Base-by-base conservation (phyloP, 768 basidiomycete species). In the Tylopilus subfusipes region DNA sequence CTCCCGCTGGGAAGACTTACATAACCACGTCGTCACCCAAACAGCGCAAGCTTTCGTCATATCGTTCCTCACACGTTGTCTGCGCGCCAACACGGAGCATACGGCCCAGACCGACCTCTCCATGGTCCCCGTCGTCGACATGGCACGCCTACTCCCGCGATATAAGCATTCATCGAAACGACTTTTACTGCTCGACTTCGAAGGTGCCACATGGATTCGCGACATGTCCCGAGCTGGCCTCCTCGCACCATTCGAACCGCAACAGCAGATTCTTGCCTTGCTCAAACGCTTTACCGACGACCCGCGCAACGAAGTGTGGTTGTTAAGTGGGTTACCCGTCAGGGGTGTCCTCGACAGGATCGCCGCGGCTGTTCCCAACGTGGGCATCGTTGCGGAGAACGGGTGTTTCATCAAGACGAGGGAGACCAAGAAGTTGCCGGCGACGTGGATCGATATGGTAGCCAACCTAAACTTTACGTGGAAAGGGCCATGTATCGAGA, bases 331-430 rank as follows among this genome's bases (percentile, higher is more conserved):
- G 8, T 66, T 93, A 46, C 79, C 82, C 12, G 76, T 86, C 25
- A 78, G 76, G 54, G 83, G 80, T 13, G 78, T 82, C 25, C 66
- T 94, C 53, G 86, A 88, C 61, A 76, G 76, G 48, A 72, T 93
- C 25, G 82, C 80, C 13, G 76, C 78, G 53, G 72, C 74, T 56
- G 76, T 85, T 12, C 87, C 88, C 2, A 78, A 77, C 36, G 73
- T 93, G 49, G 92, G 92, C 18, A 82, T 93, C 55, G 84, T 92
- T 78, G 90, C 90, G 0, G 93, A 94, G 75, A 92, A 94, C 55
- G 92, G 92, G 2, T 93, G 92, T 67, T 93, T 84, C 66, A 80
- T 93, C 64, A 88, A 83, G 72, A 80, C 84, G 4, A 76, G 73
- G 33, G 66, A 48, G 25, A 64, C 48, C 30, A 69, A 56, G 56